Conservation (phyloP, 75 land plant genomes). For the Pseudotsuga menziesii region DNA sequence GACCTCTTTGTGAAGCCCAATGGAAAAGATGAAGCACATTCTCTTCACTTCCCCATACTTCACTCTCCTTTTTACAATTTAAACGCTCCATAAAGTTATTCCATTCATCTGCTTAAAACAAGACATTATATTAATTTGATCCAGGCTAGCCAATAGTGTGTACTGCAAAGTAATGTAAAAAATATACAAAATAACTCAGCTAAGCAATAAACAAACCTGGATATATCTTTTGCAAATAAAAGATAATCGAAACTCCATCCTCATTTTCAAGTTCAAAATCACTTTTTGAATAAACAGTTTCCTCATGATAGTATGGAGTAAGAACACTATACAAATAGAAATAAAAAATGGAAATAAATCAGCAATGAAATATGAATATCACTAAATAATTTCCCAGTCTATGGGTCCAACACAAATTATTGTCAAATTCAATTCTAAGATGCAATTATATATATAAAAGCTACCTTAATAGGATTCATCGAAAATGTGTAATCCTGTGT, state of each 20-base stretch:
- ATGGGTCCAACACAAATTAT: too few relatives aligned
- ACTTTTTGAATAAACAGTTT: constrained; percentile 69
- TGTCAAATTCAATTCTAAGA: too few relatives aligned
- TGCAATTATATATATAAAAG: not conserved
- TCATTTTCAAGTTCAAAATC: constrained; percentile 90
- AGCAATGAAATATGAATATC: too few relatives aligned
- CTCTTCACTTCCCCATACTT: constrained; percentile 59
- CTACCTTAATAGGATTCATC: not conserved
- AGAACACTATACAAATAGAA: too few relatives aligned
- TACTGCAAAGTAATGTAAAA: not conserved
- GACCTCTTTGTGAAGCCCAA: too few relatives aligned
- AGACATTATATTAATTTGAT: not conserved
- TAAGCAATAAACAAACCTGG: constrained; percentile 52
- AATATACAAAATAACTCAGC: too few relatives aligned
- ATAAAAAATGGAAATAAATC: too few relatives aligned
- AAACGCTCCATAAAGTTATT: constrained; percentile 88
- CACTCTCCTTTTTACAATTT: constrained; percentile 46
- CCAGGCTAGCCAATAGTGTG: too few relatives aligned
- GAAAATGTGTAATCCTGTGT: not conserved
- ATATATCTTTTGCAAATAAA: constrained; percentile 90
- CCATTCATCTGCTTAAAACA: constrained; percentile 77
- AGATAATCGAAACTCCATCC: constrained; percentile 92
- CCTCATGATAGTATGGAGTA: constrained; percentile 97
- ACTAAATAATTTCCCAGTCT: too few relatives aligned
- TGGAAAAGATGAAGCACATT: constrained; percentile 65